Evolutionary conservation across 2,329 filamentous ascomycete genomes (phyloP).

Genomic region (Lecanosticta acicola): DNA sequence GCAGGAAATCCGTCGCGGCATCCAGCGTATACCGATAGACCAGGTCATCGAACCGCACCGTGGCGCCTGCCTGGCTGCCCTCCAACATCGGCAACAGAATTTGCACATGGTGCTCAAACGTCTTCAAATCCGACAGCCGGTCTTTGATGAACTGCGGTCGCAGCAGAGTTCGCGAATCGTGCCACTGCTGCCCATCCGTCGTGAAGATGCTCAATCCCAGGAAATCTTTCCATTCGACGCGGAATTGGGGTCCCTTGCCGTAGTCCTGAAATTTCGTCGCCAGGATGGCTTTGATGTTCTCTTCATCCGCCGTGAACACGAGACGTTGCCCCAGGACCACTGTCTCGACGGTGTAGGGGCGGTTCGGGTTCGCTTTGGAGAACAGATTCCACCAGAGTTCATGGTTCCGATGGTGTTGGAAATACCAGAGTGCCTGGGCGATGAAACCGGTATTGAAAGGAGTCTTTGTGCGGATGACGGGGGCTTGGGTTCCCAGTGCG

Average conservation of each 20-base stretch:
- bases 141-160: conserved; percentile 83
- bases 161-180: conserved; percentile 72
- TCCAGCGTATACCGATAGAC: conserved; percentile 85
- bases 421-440: conserved; percentile 48
- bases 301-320: conserved; percentile 72
- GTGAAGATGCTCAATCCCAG: conserved; percentile 65
- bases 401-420: conserved; percentile 49
- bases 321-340: conserved; percentile 53
- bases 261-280: conserved; percentile 80
- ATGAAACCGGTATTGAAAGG: conserved; percentile 60
- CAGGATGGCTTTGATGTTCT: conserved; percentile 89
- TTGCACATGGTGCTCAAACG: conserved; percentile 74
- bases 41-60: conserved; percentile 66
- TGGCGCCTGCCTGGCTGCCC: conserved; percentile 33
- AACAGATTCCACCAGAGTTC: conserved; percentile 58
- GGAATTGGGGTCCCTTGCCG: conserved; percentile 73
- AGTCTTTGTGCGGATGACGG: conserved; percentile 33
- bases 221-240: conserved; percentile 68
- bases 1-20: conserved; percentile 77
- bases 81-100: conserved; percentile 63
- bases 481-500: conserved; percentile 42
- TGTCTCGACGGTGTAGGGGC: conserved; percentile 56
- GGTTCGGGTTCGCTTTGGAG: conserved; percentile 31
- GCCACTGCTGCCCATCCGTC: conserved; percentile 75
- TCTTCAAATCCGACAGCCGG: conserved; percentile 72